Percentiles rank a stretch among this genome's conserved stretches.
Evolutionary conservation across 192 early-diverging fungal species (phyloP).

Genomic region (Coemansia sp.): DNA sequence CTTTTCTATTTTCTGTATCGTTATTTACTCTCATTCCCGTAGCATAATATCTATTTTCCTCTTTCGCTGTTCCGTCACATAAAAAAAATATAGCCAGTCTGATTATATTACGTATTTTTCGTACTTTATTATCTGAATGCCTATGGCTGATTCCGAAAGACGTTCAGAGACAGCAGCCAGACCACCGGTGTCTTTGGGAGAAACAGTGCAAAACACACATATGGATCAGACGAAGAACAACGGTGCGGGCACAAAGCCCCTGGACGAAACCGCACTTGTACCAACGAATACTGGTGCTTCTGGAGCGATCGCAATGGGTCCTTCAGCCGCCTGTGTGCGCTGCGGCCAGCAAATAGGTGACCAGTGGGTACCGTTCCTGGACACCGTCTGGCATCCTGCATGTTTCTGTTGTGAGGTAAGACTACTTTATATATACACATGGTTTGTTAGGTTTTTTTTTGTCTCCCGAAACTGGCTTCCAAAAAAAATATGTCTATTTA

Average conservation of each 20-base stretch:
- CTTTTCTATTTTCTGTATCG: not conserved
- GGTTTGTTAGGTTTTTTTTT: not conserved
- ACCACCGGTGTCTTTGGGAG: not conserved
- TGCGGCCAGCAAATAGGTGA: conserved; percentile 76
- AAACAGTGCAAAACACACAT: not conserved
- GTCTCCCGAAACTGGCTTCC: not conserved
- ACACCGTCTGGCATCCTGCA: conserved; percentile 84
- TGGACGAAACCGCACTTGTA: not conserved
- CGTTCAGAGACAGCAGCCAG: not conserved
- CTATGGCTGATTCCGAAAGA: not conserved
- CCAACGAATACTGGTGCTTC: conserved; percentile 9
- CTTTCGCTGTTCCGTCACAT: not conserved
- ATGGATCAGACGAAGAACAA: not conserved
- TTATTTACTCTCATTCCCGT: not conserved
- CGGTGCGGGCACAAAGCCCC: not conserved
- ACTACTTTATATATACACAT: not conserved
- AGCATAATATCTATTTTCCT: not conserved
- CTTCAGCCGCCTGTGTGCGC: conserved; percentile 57
- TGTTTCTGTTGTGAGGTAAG: conserved; percentile 95
- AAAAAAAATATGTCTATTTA: no score
- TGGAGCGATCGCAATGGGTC: conserved; percentile 20
- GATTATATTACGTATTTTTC: not conserved
- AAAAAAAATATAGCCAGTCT: not conserved
- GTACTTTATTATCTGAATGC: not conserved
- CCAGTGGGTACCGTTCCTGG: conserved; percentile 88